A percentile compares a stretch with the other conserved stretches of the same genome.
Evolutionary conservation across 768 basidiomycete species (phyloP).

Genomic region (Collybiopsis luxurians): DNA sequence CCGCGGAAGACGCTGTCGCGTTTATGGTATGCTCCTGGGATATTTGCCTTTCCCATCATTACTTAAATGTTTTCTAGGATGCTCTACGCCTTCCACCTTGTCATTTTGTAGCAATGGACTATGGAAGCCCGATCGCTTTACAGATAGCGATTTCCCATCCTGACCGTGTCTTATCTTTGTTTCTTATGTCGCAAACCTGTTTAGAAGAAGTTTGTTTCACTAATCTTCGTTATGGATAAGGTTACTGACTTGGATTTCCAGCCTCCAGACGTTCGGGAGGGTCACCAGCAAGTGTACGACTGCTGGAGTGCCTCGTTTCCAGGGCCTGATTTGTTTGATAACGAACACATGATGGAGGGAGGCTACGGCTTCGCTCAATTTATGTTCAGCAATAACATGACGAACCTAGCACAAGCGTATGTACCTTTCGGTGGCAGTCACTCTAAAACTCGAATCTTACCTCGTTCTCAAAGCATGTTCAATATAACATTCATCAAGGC

Average conservation of each 20-base stretch:
- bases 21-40: constrained; percentile 19
- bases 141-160: constrained; percentile 22
- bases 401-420: constrained; percentile 9
- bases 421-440: neutral
- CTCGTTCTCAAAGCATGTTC: constrained; percentile 1
- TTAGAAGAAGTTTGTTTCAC: constrained; percentile 20
- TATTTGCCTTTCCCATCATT: neutral
- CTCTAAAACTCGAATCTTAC: neutral
- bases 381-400: constrained; percentile 8
- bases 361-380: constrained; percentile 15
- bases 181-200: constrained; percentile 22
- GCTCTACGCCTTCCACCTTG: constrained; percentile 23
- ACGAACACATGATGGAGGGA: constrained; percentile 11
- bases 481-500: neutral
- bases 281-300: constrained; percentile 13
- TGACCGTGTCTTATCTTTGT: constrained; percentile 22
- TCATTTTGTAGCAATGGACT: constrained; percentile 25
- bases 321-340: neutral
- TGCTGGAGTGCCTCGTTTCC: constrained; percentile 10
- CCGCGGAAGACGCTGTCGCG: constrained; percentile 24
- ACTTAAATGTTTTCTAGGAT: constrained; percentile 16
- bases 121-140: constrained; percentile 21
- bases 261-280: constrained; percentile 12
- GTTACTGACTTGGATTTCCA: neutral
- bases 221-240: neutral